Conservation (phyloP, 1,139 yeast genomes). For the Geotrichum restrictum region DNA sequence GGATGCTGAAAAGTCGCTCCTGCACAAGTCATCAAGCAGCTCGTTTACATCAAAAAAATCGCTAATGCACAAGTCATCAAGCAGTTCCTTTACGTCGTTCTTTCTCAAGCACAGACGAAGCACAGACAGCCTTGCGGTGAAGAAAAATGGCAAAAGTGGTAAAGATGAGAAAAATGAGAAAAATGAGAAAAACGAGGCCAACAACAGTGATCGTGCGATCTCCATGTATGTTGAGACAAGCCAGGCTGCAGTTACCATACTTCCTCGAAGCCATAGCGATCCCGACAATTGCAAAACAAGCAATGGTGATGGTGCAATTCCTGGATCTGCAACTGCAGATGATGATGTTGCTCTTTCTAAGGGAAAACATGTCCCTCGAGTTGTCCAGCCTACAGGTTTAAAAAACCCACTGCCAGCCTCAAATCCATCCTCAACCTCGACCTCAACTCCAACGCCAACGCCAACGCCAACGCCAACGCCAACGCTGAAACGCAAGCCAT, state of each 20-base stretch:
- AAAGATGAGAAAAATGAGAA: background rate
- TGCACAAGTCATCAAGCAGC: background rate
- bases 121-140: background rate
- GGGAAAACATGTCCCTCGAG: no score
- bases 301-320: no score
- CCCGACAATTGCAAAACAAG: background rate
- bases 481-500: constrained; percentile 7
- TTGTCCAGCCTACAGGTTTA: no score
- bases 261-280: background rate
- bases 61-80: background rate
- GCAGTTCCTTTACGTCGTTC: constrained; percentile 5
- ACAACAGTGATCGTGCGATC: background rate
- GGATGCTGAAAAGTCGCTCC: background rate
- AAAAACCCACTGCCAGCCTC: no score
- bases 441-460: background rate
- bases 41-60: background rate
- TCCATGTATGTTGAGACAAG: background rate
- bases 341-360: no score
- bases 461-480: background rate
- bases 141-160: background rate
- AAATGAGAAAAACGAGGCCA: background rate
- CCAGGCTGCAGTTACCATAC: background rate
- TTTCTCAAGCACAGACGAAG: constrained; percentile 5
- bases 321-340: no score
- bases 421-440: no score